These are phyloP conservation scores for Davidsoniella virescens DNA, from an alignment of 2,329 filamentous ascomycete species.

Conservation along the genomic window DNA sequence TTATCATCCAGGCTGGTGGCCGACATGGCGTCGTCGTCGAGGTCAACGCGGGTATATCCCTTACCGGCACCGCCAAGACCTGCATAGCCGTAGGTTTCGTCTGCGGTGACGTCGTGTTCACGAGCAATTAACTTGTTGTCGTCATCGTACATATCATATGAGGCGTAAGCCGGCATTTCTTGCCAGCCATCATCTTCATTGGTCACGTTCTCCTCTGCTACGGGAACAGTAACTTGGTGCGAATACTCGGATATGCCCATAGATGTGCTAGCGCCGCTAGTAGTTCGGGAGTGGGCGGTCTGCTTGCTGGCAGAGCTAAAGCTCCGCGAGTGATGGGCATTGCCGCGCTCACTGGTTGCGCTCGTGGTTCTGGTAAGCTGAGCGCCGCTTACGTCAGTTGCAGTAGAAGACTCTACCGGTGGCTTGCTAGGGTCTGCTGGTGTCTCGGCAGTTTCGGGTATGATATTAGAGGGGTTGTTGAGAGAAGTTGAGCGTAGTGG, in stretches of 20 bases:
- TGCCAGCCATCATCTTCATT: slow-evolving; percentile 67
- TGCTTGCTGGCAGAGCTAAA: slow-evolving; percentile 9
- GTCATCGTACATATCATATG: slow-evolving; percentile 92
- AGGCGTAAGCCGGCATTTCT: slow-evolving; percentile 82
- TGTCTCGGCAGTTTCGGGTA: neutral
- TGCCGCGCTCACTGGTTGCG: neutral
- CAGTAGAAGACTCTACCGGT: too few relatives aligned
- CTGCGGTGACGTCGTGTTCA: slow-evolving; percentile 58
- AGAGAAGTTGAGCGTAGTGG: neutral
- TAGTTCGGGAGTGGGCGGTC: slow-evolving; percentile 22
- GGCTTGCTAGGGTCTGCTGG: neutral
- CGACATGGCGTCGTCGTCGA: slow-evolving; percentile 88
- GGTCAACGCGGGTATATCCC: slow-evolving; percentile 85
- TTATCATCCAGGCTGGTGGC: slow-evolving; percentile 95
- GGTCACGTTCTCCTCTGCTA: slow-evolving; percentile 35
- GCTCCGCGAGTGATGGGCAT: slow-evolving; percentile 8
- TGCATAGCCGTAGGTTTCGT: slow-evolving; percentile 49
- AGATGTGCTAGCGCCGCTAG: slow-evolving; percentile 24
- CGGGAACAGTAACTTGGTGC: slow-evolving; percentile 54
- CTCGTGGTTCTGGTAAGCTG: neutral
- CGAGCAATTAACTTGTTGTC: slow-evolving; percentile 73
- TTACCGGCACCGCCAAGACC: slow-evolving; percentile 79
- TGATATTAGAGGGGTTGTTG: neutral
- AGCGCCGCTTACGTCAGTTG: neutral
- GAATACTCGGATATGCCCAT: slow-evolving; percentile 64